Evolutionary conservation across 2,329 filamentous ascomycete species (phyloP).

Genomic region (Ophiocordyceps camponoti-rufipedis): DNA sequence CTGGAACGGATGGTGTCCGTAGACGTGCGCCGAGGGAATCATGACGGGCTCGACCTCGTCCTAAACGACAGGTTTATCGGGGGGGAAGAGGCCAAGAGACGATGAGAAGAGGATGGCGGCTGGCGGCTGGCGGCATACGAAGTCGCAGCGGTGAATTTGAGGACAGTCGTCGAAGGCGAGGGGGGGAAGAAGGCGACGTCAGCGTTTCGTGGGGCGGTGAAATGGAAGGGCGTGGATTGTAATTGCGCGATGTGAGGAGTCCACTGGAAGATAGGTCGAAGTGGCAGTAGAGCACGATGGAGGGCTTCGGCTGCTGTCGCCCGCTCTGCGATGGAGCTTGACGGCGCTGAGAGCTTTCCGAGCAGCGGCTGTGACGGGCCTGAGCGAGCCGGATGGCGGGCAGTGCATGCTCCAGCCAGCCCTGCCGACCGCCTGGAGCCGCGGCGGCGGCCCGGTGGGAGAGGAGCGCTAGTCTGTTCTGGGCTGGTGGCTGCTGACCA

Average conservation of each 20-base stretch:
- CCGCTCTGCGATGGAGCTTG: not conserved
- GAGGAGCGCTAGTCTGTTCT: not conserved
- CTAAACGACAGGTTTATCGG: not conserved
- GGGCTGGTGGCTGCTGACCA: not conserved
- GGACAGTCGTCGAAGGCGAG: not conserved
- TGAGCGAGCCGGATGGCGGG: not conserved
- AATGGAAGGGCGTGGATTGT: no score
- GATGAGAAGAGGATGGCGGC: not conserved
- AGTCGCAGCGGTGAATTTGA: not conserved
- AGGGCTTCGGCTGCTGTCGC: no score
- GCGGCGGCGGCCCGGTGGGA: not conserved
- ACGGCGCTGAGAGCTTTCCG: not conserved
- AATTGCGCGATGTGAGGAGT: no score
- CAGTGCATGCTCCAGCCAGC: not conserved
- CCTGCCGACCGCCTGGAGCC: not conserved
- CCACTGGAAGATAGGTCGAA: no score
- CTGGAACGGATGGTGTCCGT: slow-evolving; percentile 49
- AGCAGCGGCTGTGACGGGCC: not conserved
- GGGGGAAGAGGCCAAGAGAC: no score
- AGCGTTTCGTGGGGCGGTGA: no score
- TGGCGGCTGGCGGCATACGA: not conserved
- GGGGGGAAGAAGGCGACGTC: not conserved
- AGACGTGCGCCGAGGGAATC: slow-evolving; percentile 46
- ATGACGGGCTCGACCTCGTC: slow-evolving; percentile 20
- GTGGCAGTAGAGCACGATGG: no score